A percentile compares a stretch with the other conserved stretches of the same genome.
Evolutionary conservation across 257 asterid genomes (phyloP).

Genomic region (Jaltomata sinuosa): DNA sequence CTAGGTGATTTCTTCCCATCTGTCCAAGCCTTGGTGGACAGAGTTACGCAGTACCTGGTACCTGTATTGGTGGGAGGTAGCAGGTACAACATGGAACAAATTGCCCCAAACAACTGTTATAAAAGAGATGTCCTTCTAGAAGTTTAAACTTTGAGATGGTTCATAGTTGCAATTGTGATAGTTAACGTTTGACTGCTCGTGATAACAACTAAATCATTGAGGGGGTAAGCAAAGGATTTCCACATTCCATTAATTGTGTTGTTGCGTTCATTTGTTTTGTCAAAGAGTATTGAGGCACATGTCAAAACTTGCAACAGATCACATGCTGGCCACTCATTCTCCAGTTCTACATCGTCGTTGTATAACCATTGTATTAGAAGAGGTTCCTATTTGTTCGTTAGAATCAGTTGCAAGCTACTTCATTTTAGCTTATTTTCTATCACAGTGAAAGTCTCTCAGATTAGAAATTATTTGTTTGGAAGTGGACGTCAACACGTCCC

Average conservation of each 20-base stretch:
- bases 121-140: not conserved
- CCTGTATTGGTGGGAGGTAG: too few species aligned
- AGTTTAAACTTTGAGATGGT: not conserved
- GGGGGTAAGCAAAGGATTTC: not conserved
- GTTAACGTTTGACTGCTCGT: not conserved
- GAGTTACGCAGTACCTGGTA: not conserved
- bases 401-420: not conserved
- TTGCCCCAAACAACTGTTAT: too few species aligned
- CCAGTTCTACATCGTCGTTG: not conserved
- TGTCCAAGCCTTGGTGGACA: not conserved
- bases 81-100: not conserved
- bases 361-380: not conserved
- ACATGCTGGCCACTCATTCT: not conserved
- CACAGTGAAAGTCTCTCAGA: not conserved
- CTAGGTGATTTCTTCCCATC: too few species aligned
- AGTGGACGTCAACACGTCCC: not conserved
- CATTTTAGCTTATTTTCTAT: not conserved
- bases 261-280: not conserved
- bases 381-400: not conserved
- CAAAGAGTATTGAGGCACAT: not conserved
- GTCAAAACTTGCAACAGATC: not conserved
- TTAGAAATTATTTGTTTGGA: not conserved
- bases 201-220: not conserved
- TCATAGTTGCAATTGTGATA: not conserved
- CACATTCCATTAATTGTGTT: not conserved